Evolutionary conservation across 2,329 filamentous ascomycete genomes (phyloP), one percentile per base, ranked within the genome.

Genomic region (Xylaria digitata): DNA sequence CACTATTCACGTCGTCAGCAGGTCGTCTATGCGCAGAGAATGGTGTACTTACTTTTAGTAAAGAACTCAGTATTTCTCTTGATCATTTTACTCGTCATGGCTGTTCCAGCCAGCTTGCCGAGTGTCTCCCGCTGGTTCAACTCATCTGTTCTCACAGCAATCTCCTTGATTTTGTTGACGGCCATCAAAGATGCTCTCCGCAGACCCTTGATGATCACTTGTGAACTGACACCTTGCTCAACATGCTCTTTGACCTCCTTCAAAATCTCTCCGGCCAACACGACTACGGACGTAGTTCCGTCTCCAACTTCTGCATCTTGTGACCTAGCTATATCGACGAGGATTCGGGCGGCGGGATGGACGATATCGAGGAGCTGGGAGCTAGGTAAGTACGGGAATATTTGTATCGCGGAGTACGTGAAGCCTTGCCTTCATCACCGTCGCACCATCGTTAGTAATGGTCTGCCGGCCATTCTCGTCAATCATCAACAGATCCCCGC

Each of bases 31-130:
- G 23, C 23, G 46, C 50, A 54, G 17, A 43, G 6, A 40, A 21
- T n/a, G 32, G 13, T 46, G n/a, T 46, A 79, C 89, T 72, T 84
- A 96, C 93, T 97, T 86, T 97, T 96, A 70, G 96, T 98, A 83
- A 99, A 99, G 82, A 98, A 99, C 3, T 89, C 89, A 37, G 96
- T 92, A 83, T 99, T 98, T 77, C 95, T 88, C 88, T 98, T 97
- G 79, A 99, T 98, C 75, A 99, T 86, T 86, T 99, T 99, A 87
- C 94, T 97, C 81, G 94, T 98, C 96, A 99, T 99, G 74, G 96
- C 96, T 32, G 96, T 99, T 42, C 88, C 93, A 34, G 96, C 96
- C 74, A 99, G 85, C 82, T 97, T 97, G 79, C 85, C 83, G 68
- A 99, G 86, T 48, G 94, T 98, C 75, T 97, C 94, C 74, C 92